Evolutionary conservation across 768 basidiomycete species (phyloP).

Genomic region (Rhizopogon sp.): DNA sequence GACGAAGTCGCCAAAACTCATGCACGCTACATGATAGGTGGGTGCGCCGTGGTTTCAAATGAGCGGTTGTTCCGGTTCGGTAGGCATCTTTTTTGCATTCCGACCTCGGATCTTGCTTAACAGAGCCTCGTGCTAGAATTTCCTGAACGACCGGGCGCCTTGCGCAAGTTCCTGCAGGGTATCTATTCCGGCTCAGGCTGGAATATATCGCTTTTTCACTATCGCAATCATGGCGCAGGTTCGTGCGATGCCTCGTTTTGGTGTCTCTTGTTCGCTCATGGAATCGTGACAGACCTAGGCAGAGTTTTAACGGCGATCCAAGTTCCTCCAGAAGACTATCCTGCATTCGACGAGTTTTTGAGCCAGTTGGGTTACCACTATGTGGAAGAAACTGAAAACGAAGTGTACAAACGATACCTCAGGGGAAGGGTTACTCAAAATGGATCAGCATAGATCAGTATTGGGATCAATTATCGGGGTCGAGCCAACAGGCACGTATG

Average conservation of each 20-base stretch:
- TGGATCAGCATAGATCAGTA: neutral
- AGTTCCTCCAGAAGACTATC: conserved; percentile 66
- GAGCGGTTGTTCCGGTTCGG: conserved; percentile 94
- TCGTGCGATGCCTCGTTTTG: conserved; percentile 21
- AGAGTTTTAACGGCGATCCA: conserved; percentile 93
- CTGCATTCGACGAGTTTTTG: conserved; percentile 72
- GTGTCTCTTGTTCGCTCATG: neutral
- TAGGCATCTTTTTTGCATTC: conserved; percentile 33
- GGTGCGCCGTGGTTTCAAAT: conserved; percentile 66
- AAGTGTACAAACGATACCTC: conserved; percentile 75
- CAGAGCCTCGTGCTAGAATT: conserved; percentile 57
- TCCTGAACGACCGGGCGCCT: conserved; percentile 88
- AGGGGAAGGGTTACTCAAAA: conserved; percentile 12
- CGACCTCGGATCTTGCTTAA: neutral
- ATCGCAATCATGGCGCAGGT: conserved; percentile 97
- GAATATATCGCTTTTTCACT: conserved; percentile 98
- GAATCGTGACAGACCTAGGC: conserved; percentile 65
- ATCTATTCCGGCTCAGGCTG: conserved; percentile 64
- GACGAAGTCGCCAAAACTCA: conserved; percentile 96
- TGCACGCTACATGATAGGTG: conserved; percentile 92
- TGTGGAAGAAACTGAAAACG: conserved; percentile 91
- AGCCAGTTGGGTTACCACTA: conserved; percentile 77
- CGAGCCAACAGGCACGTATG: no score
- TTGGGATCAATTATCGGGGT: no score
- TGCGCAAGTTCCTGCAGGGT: conserved; percentile 85